Conservation (phyloP, 495 filamentous ascomycete genomes). For the Neurospora sublineolata region DNA sequence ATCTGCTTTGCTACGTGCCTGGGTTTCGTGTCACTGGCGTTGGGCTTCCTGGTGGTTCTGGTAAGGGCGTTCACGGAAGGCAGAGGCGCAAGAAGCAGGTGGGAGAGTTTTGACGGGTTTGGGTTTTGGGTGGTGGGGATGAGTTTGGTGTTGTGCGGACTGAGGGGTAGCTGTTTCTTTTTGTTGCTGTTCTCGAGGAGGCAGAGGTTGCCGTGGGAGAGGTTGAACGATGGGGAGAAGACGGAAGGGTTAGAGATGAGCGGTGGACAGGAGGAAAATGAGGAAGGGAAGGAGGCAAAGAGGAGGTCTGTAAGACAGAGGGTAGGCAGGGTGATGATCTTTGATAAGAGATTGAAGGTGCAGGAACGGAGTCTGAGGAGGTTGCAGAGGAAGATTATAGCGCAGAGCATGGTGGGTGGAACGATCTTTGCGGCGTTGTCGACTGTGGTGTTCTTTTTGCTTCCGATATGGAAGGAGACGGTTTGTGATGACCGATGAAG, state of each 20-base stretch:
- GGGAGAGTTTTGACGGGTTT: slow-evolving; percentile 27
- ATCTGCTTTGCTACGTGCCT: slow-evolving; percentile 29
- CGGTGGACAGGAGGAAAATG: neutral
- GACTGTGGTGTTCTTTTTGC: slow-evolving; percentile 25
- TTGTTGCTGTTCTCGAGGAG: slow-evolving; percentile 29
- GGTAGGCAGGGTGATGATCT: slow-evolving; percentile 26
- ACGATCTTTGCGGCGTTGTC: slow-evolving; percentile 23
- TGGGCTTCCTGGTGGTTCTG: slow-evolving; percentile 24
- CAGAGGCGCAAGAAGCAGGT: slow-evolving; percentile 21
- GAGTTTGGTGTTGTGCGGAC: slow-evolving; percentile 23
- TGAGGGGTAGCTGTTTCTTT: slow-evolving; percentile 32
- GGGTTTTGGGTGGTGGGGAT: slow-evolving; percentile 31
- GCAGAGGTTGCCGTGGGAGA: slow-evolving; percentile 31
- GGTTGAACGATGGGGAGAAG: slow-evolving; percentile 20
- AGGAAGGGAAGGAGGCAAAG: neutral
- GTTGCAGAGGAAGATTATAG: slow-evolving; percentile 29
- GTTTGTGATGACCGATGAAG: slow-evolving; percentile 1
- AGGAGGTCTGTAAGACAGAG: slow-evolving; percentile 5
- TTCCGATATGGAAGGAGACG: slow-evolving; percentile 30
- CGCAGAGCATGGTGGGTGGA: slow-evolving; percentile 29
- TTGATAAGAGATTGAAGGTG: slow-evolving; percentile 30
- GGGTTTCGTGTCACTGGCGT: slow-evolving; percentile 20
- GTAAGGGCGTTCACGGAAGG: slow-evolving; percentile 21
- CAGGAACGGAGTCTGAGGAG: slow-evolving; percentile 27
- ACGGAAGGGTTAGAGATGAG: neutral